Evolutionary conservation across 108 stramenopile species (phyloP).

Genomic region (Cyclotella baltica): DNA sequence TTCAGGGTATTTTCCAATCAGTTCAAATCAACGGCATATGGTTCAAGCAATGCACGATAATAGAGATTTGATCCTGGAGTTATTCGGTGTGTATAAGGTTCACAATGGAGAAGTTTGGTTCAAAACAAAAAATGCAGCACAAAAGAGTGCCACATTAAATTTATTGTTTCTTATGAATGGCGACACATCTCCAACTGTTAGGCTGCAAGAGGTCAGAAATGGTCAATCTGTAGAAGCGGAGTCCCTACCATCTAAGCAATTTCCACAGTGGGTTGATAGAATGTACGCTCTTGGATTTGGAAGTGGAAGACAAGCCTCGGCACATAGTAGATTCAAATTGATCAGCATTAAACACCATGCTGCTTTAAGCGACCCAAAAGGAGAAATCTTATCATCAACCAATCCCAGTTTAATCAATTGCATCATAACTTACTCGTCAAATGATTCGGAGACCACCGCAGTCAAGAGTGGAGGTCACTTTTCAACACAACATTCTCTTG

Average conservation of each 20-base stretch:
- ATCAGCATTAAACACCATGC: constrained; percentile 17
- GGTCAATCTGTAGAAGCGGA: neutral
- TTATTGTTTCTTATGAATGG: constrained; percentile 11
- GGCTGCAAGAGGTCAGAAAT: neutral
- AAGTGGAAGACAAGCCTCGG: neutral
- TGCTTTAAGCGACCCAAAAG: constrained; percentile 4
- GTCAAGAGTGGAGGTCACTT: neutral
- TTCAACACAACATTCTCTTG: constrained; percentile 1
- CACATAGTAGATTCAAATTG: constrained; percentile 12
- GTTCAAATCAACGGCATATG: neutral
- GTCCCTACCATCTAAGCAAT: neutral
- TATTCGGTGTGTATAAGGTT: constrained; percentile 15
- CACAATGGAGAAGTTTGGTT: constrained; percentile 11
- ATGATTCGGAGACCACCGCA: constrained; percentile 6
- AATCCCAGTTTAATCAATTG: constrained; percentile 33
- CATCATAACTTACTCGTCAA: neutral
- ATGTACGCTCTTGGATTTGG: constrained; percentile 12
- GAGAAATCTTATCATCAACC: constrained; percentile 12
- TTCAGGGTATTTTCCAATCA: constrained; percentile 13
- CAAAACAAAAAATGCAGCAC: constrained; percentile 37
- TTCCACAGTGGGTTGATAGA: constrained; percentile 2
- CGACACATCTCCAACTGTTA: neutral
- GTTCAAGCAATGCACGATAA: neutral
- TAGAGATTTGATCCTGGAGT: constrained; percentile 5
- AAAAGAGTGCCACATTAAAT: constrained; percentile 38